Percentiles rank a stretch among this genome's conserved stretches.
Conservation (phyloP, 306 rosid genomes). For the Psophocarpus tetragonolobus region DNA sequence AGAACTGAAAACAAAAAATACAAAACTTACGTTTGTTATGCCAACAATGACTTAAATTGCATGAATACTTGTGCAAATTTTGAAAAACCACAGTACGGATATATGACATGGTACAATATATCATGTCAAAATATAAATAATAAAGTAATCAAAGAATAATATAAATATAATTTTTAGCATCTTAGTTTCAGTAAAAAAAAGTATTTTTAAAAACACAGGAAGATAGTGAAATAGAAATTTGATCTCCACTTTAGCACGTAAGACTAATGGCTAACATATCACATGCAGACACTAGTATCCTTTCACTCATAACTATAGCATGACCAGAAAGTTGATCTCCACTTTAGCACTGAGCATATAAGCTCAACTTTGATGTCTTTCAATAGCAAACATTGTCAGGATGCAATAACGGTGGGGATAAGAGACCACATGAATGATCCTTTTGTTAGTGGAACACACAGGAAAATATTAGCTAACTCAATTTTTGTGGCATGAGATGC, state of each 20-base stretch:
- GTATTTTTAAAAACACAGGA: not conserved
- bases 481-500: conserved; percentile 10
- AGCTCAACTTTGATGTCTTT: conserved; percentile 18
- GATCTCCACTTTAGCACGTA: too few relatives aligned
- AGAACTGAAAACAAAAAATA: not conserved
- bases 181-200: not conserved
- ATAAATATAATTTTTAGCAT: not conserved
- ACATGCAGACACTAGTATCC: not conserved
- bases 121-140: not conserved
- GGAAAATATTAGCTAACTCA: not conserved
- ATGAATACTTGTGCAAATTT: not conserved
- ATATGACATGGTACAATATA: not conserved
- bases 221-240: not conserved
- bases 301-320: not conserved
- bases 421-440: conserved; percentile 23
- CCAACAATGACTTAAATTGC: not conserved
- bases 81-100: not conserved
- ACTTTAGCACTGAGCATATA: not conserved
- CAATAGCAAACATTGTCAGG: conserved; percentile 11
- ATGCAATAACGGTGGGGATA: conserved; percentile 14
- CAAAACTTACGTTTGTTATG: not conserved
- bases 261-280: conserved; percentile 21
- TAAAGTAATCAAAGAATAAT: not conserved
- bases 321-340: not conserved
- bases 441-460: conserved; percentile 18